These are phyloP conservation scores for Euphorbia pulcherrima DNA, from an alignment of 345 rosid species.

Conservation along the genomic window DNA sequence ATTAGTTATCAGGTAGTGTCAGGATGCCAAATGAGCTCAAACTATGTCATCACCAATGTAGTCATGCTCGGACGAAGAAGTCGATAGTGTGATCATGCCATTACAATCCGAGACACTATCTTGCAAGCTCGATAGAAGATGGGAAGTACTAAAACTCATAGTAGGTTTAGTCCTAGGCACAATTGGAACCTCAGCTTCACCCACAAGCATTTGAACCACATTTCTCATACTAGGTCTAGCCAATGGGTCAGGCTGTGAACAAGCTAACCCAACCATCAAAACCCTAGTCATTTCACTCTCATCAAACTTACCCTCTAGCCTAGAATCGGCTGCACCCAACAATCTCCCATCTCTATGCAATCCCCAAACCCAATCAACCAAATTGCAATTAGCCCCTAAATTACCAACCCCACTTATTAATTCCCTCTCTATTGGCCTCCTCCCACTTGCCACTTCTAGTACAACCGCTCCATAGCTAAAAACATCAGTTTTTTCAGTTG, in stretches of 20 bases:
- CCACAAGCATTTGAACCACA: slow-evolving; percentile 84
- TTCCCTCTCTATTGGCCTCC: slow-evolving; percentile 79
- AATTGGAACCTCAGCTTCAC: slow-evolving; percentile 75
- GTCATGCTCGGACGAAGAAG: slow-evolving; percentile 61
- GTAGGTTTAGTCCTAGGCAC: slow-evolving; percentile 84
- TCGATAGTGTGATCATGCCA: slow-evolving; percentile 47
- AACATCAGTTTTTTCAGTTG: slow-evolving; percentile 82
- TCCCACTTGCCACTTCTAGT: slow-evolving; percentile 77
- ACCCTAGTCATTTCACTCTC: slow-evolving; percentile 64
- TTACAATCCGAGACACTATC: slow-evolving; percentile 89
- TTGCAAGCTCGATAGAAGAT: slow-evolving; percentile 67
- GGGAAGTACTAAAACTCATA: slow-evolving; percentile 79
- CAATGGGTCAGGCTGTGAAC: slow-evolving; percentile 88
- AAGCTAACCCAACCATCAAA: slow-evolving; percentile 76
- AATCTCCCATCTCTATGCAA: slow-evolving; percentile 75
- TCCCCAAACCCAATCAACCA: slow-evolving; percentile 98
- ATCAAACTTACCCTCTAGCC: slow-evolving; percentile 55
- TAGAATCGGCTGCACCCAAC: slow-evolving; percentile 59
- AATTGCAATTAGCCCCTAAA: slow-evolving; percentile 47
- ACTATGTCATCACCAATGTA: slow-evolving; percentile 32
- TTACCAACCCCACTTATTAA: slow-evolving; percentile 23
- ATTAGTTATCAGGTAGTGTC: too few relatives aligned
- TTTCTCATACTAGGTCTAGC: slow-evolving; percentile 77
- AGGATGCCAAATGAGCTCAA: slow-evolving; percentile 11
- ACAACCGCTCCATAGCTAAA: slow-evolving; percentile 93